A percentile compares a stretch with the other conserved stretches of the same genome.
phyloP scores from a whole-genome alignment of 2,329 filamentous ascomycete species.

The Knufia fluminis region DNA sequence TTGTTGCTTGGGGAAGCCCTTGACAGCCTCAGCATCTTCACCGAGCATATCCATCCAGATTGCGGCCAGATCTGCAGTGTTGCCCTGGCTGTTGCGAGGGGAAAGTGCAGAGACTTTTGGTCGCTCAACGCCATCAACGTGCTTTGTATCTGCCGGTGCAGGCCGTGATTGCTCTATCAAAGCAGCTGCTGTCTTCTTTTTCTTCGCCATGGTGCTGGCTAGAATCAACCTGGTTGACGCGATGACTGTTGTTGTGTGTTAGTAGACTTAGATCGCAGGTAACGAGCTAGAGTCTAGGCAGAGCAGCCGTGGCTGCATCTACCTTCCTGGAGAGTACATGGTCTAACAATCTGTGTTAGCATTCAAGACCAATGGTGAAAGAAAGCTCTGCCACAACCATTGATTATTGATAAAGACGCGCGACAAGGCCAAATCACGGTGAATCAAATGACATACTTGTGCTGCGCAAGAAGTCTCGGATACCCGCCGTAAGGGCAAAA shows the following conservation, averaged over 20 bases:
- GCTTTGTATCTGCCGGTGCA: not conserved
- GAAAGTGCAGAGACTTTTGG: not conserved
- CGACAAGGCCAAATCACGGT: not conserved
- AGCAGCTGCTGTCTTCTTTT: conserved; percentile 1
- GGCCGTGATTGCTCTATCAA: not conserved
- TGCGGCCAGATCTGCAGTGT: not conserved
- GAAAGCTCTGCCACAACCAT: too few species aligned
- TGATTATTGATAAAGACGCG: not conserved
- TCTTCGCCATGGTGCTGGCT: conserved; percentile 5
- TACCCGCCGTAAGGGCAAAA: too few species aligned
- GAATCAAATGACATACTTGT: too few species aligned
- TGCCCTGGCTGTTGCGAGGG: conserved; percentile 3
- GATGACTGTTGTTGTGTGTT: not conserved
- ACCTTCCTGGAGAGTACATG: not conserved
- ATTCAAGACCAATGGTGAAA: too few species aligned
- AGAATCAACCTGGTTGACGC: not conserved
- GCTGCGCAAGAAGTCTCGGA: too few species aligned
- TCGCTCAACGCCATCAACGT: not conserved
- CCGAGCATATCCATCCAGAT: conserved; percentile 7
- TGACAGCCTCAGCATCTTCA: not conserved
- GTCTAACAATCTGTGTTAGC: too few species aligned
- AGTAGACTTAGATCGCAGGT: not conserved
- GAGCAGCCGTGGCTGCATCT: conserved; percentile 4
- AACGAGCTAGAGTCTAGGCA: conserved; percentile 3
- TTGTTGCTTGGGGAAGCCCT: not conserved